phyloP scores from a whole-genome alignment of 768 basidiomycete genomes.

The Pleurotus tuoliensis region DNA sequence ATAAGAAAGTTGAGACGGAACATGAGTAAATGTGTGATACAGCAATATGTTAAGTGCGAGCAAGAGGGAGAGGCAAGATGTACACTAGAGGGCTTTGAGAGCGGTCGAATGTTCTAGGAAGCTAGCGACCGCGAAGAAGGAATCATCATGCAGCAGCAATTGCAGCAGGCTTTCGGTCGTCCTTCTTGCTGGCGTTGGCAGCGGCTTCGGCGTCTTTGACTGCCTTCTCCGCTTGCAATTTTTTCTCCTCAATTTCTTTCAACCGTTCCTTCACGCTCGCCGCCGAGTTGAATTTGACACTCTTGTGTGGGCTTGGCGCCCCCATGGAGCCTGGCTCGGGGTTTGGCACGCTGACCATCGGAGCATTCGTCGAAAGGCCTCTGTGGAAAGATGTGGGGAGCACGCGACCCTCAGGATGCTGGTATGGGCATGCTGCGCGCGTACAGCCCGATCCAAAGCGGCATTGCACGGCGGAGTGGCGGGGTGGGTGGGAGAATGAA shows the following conservation, averaged over 20 bases:
- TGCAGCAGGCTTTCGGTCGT: constrained; percentile 48
- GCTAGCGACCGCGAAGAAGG: not conserved
- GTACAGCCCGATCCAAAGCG: constrained; percentile 86
- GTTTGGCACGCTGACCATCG: constrained; percentile 55
- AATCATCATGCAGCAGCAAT: constrained; percentile 30
- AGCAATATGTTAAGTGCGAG: not conserved
- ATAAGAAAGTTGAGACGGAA: constrained; percentile 6
- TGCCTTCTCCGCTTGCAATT: constrained; percentile 58
- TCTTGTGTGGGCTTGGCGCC: constrained; percentile 61
- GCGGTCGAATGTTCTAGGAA: not conserved
- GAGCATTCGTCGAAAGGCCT: constrained; percentile 57
- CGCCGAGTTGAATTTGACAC: constrained; percentile 49
- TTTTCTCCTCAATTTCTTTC: constrained; percentile 67
- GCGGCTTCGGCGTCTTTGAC: constrained; percentile 63
- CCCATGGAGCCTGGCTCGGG: constrained; percentile 67
- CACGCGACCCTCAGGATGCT: constrained; percentile 85
- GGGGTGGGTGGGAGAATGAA: constrained; percentile 63
- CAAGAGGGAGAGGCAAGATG: not conserved
- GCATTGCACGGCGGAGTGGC: constrained; percentile 54
- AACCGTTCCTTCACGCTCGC: constrained; percentile 29
- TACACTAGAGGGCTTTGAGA: not conserved
- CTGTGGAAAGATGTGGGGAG: constrained; percentile 80
- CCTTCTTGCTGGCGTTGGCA: constrained; percentile 48
- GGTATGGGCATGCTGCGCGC: constrained; percentile 81
- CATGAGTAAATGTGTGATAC: not conserved